These are phyloP conservation scores for Hypholoma sublateritium DNA, from an alignment of 768 basidiomycete genomes.

Conservation along the genomic window DNA sequence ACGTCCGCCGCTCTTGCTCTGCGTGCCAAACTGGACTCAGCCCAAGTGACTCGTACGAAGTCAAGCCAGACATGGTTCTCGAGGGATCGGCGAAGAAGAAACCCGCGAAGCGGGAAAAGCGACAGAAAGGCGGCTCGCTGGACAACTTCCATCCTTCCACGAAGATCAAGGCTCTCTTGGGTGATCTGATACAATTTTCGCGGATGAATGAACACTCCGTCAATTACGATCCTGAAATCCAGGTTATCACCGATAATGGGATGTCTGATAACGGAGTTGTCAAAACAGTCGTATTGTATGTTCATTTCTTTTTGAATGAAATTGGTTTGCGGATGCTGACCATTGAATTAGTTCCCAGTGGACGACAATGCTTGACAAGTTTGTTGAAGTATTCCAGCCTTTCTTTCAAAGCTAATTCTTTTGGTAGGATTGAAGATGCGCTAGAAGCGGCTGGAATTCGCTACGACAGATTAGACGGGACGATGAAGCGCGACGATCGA, in stretches of 20 bases:
- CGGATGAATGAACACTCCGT: slow-evolving; percentile 80
- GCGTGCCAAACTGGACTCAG: slow-evolving; percentile 72
- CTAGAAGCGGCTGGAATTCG: slow-evolving; percentile 78
- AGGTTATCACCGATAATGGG: slow-evolving; percentile 76
- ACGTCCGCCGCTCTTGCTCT: slow-evolving; percentile 65
- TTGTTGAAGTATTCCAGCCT: slow-evolving; percentile 21
- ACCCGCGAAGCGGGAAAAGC: slow-evolving; percentile 62
- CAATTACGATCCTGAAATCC: slow-evolving; percentile 87
- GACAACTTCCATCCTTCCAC: slow-evolving; percentile 78
- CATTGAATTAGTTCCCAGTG: slow-evolving; percentile 73
- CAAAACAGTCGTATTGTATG: slow-evolving; percentile 97
- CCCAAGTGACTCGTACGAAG: slow-evolving; percentile 78
- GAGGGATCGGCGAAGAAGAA: slow-evolving; percentile 60
- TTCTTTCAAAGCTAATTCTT: slow-evolving; percentile 11
- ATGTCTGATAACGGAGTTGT: slow-evolving; percentile 64
- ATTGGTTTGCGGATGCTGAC: slow-evolving; percentile 15
- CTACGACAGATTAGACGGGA: slow-evolving; percentile 93
- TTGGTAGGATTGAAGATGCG: slow-evolving; percentile 80
- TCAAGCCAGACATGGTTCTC: slow-evolving; percentile 59
- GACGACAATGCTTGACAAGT: slow-evolving; percentile 94
- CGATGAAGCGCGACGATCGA: slow-evolving; percentile 96
- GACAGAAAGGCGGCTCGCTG: slow-evolving; percentile 48
- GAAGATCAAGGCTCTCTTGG: slow-evolving; percentile 82
- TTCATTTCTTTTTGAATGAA: slow-evolving; percentile 18
- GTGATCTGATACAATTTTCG: slow-evolving; percentile 81